phyloP scores from a whole-genome alignment of 2,329 filamentous ascomycete species.

The Atkinsonella hypoxylon region DNA sequence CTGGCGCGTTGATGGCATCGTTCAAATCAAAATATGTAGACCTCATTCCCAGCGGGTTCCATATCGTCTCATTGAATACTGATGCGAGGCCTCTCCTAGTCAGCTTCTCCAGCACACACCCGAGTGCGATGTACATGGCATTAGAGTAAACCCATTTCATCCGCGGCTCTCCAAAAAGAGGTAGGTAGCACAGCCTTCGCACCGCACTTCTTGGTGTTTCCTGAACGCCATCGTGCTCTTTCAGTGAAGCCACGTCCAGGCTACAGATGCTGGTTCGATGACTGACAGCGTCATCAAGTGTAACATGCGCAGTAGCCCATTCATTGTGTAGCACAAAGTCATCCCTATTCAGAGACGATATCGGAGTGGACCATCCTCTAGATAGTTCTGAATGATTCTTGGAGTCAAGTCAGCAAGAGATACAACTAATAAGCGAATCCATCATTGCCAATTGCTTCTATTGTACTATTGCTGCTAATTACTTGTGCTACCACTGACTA shows the following conservation, averaged over 20 bases:
- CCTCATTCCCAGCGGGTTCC: constrained; percentile 34
- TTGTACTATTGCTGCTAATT: too few species aligned
- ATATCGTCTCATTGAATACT: constrained; percentile 30
- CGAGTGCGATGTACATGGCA: constrained; percentile 33
- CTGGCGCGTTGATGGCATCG: constrained; percentile 14
- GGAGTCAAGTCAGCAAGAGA: constrained; percentile 26
- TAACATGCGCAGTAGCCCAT: constrained; percentile 34
- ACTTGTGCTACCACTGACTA: too few species aligned
- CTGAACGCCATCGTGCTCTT: constrained; percentile 18
- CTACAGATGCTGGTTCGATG: constrained; percentile 38
- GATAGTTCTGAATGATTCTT: constrained; percentile 16
- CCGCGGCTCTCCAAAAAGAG: constrained; percentile 30
- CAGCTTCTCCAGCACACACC: constrained; percentile 31
- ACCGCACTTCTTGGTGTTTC: constrained; percentile 24
- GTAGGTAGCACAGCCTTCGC: constrained; percentile 32
- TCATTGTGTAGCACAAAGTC: constrained; percentile 38
- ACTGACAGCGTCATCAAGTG: constrained; percentile 39
- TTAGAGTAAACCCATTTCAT: constrained; percentile 37
- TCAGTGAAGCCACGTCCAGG: constrained; percentile 21
- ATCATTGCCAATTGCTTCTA: too few species aligned
- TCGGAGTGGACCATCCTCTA: constrained; percentile 33
- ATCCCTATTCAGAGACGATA: constrained; percentile 33
- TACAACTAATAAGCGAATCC: too few species aligned
- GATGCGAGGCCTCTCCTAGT: constrained; percentile 24
- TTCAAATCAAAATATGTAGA: constrained; percentile 25